Conservation (phyloP, 257 asterid genomes). For the Scutellaria minor region DNA sequence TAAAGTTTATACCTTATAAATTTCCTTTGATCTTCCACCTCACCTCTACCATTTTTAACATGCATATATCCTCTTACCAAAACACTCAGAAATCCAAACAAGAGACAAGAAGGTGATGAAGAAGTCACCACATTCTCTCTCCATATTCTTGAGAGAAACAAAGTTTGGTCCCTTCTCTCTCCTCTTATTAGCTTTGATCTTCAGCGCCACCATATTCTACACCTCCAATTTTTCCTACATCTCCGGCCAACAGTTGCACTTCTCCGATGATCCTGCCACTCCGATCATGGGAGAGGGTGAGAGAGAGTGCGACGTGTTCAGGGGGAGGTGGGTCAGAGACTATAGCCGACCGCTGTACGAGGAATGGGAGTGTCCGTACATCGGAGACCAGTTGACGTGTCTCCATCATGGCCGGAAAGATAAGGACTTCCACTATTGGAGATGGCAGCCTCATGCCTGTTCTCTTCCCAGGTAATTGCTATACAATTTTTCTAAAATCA, state of each 20-base stretch:
- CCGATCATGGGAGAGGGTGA: conserved; percentile 37
- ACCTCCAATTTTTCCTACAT: conserved; percentile 24
- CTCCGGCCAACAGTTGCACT: conserved; percentile 1
- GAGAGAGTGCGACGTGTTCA: conserved; percentile 55
- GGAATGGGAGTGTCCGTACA: conserved; percentile 73
- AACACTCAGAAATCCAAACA: no score
- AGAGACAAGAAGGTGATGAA: no score
- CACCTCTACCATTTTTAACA: no score
- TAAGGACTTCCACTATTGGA: conserved; percentile 62
- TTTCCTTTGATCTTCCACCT: no score
- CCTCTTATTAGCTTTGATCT: conserved; percentile 7
- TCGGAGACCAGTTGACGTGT: conserved; percentile 62
- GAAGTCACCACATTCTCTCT: no score
- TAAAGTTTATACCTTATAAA: no score
- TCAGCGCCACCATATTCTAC: conserved; percentile 29
- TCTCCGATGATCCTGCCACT: neutral
- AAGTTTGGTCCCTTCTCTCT: conserved; percentile 16
- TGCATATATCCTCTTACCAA: no score
- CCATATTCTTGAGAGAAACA: no score
- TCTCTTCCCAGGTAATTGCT: conserved; percentile 50
- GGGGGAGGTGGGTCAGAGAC: conserved; percentile 71
- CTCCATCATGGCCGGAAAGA: conserved; percentile 67
- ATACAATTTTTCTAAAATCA: no score
- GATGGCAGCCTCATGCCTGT: conserved; percentile 83
- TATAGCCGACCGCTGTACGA: conserved; percentile 57